Evolutionary conservation across 768 basidiomycete species (phyloP).

Genomic region (Ramaria rubella): DNA sequence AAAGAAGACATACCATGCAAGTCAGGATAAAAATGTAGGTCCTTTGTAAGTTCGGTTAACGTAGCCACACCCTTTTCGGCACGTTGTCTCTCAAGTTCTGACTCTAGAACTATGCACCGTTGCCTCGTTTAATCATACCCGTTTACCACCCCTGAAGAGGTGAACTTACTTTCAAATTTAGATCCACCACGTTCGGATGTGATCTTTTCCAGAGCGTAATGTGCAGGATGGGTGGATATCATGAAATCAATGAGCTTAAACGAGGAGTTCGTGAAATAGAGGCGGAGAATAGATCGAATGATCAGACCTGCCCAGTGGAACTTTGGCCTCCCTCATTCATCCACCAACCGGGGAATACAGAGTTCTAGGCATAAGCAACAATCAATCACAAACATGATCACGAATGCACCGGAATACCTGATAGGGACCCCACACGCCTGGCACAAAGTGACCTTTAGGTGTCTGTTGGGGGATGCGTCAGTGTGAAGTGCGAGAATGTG

Average conservation of each 20-base stretch:
- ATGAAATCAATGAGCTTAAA: conserved; percentile 87
- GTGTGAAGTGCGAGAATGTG: not conserved
- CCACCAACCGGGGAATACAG: conserved; percentile 93
- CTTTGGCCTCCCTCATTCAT: conserved; percentile 99
- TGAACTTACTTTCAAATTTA: conserved; percentile 24
- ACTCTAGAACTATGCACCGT: conserved; percentile 52
- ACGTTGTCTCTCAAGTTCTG: conserved; percentile 62
- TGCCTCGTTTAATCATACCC: not conserved
- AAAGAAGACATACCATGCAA: conserved; percentile 58
- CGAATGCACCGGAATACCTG: conserved; percentile 35
- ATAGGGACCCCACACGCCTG: conserved; percentile 91
- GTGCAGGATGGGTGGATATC: conserved; percentile 86
- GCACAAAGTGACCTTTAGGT: conserved; percentile 75
- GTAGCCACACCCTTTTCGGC: conserved; percentile 47
- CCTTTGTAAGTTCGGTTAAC: conserved; percentile 80
- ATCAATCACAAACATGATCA: not conserved
- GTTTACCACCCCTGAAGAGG: not conserved
- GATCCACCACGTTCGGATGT: conserved; percentile 45
- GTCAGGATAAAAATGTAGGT: conserved; percentile 93
- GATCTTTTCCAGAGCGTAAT: conserved; percentile 56
- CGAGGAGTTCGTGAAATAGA: not conserved
- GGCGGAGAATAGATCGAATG: not conserved
- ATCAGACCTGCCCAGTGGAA: conserved; percentile 82
- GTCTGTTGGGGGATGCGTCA: no score
- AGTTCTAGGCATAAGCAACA: conserved; percentile 44